Base-by-base conservation (phyloP, 2,329 filamentous ascomycete species). In the Cryphonectria japonica region DNA sequence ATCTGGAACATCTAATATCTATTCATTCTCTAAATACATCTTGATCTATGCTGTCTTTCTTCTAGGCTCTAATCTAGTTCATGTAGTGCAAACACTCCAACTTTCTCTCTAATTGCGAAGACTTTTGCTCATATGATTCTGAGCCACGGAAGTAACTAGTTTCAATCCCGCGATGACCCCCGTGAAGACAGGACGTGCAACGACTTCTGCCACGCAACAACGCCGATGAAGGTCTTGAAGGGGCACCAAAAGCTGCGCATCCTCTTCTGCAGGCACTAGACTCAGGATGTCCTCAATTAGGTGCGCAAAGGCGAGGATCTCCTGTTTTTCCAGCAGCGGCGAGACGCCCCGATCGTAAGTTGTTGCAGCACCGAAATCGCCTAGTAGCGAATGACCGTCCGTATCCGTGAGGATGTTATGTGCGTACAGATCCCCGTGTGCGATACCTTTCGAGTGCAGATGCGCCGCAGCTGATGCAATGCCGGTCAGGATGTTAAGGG, bases 291-390 rank as follows among this genome's bases (percentile, higher is more conserved):
- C 83, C 69, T 85, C 84, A 59, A 85, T 74, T 46, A 86, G 75
- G 75, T 85, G 81, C 2, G 80, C 83, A 75, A 86, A 85, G 0
- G 84, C 84, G 54, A 85, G 77, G 7, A 85, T 81, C 74, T 86
- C 84, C 60, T 86, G 74, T 72, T 76, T 80, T 75, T 86, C 83
- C 13, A 85, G 65, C 37, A 71, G 69, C 60, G 65, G 61, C 14
- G 43, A 69, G 32, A 68, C 72, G 6, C 74, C 72, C n/a, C 70
- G 74, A 57, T 75, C 76, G 71, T 86, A 85, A 19, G 85, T 78
- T 0, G 83, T 85, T 1, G 84, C 84, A 1, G 84, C 84, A 14
- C 83, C 83, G 69, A 86, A 85, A 67, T 85, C 84, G 34, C 83
- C 83, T 3, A 86, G 77, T 16, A 86, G 74, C 4, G 84, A 83